Conservation (phyloP, 352 stramenopile species). For the Aphanomyces invadans region DNA sequence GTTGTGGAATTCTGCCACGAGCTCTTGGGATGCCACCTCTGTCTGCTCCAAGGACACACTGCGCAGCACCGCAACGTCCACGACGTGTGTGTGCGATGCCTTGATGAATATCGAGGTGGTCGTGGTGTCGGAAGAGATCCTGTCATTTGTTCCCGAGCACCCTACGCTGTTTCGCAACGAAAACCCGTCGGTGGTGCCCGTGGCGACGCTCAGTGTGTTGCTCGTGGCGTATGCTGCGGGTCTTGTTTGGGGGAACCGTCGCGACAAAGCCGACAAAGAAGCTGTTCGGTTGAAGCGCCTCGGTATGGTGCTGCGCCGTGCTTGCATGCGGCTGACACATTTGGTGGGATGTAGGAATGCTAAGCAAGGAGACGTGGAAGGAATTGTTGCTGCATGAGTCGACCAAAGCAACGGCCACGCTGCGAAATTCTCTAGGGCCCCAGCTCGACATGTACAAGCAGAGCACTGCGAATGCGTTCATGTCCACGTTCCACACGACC, state of each 20-base stretch:
- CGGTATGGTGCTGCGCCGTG: not conserved
- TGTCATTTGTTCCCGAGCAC: conserved; percentile 52
- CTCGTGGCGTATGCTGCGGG: conserved; percentile 34
- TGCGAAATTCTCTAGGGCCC: not conserved
- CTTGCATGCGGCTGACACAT: not conserved
- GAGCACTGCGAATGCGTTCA: conserved; percentile 15
- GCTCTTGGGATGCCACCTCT: conserved; percentile 35
- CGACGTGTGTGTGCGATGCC: conserved; percentile 51
- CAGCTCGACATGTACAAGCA: not conserved
- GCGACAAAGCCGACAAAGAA: conserved; percentile 42
- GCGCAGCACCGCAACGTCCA: conserved; percentile 33
- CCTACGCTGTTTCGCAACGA: conserved; percentile 59
- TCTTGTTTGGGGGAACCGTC: conserved; percentile 29
- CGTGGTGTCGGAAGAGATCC: conserved; percentile 49
- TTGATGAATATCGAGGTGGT: conserved; percentile 46
- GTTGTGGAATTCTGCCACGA: conserved; percentile 37
- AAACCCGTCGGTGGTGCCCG: conserved; percentile 39
- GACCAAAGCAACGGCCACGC: not conserved
- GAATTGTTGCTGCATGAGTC: conserved; percentile 13
- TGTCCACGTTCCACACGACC: conserved; percentile 3
- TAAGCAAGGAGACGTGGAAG: conserved; percentile 22
- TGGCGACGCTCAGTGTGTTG: conserved; percentile 35
- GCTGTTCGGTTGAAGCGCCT: conserved; percentile 15
- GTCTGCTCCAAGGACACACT: conserved; percentile 56
- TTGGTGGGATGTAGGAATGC: conserved; percentile 2